phyloP scores from a whole-genome alignment of 2,329 filamentous ascomycete species.

The Zarea fungicola region DNA sequence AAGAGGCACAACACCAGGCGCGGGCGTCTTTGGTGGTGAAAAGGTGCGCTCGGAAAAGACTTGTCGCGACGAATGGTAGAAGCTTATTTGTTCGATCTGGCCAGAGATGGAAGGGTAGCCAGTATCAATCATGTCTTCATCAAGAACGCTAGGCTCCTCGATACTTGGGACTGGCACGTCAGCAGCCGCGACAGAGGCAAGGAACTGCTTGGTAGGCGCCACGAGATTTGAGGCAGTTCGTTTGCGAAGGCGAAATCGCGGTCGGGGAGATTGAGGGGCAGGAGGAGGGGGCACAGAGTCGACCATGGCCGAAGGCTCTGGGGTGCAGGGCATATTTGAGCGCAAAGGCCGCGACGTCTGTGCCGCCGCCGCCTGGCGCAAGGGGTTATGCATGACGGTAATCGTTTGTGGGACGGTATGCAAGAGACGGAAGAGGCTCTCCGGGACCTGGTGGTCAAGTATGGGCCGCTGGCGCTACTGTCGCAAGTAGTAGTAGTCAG shows the following conservation, averaged over 20 bases:
- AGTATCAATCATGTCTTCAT: slow-evolving; percentile 40
- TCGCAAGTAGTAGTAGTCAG: background rate
- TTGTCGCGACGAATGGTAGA: slow-evolving; percentile 22
- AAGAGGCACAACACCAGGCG: slow-evolving; percentile 39
- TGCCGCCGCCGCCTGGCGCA: slow-evolving; percentile 40
- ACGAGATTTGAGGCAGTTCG: slow-evolving; percentile 47
- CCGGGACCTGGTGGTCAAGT: background rate
- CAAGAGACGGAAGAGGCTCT: slow-evolving; percentile 1
- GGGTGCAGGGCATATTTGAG: slow-evolving; percentile 36
- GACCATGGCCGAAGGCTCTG: slow-evolving; percentile 40
- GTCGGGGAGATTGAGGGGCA: slow-evolving; percentile 36
- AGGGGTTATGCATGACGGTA: slow-evolving; percentile 22
- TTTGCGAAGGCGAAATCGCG: slow-evolving; percentile 50
- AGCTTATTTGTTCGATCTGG: slow-evolving; percentile 27
- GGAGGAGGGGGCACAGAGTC: slow-evolving; percentile 28
- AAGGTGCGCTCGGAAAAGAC: slow-evolving; percentile 37
- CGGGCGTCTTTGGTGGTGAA: slow-evolving; percentile 57
- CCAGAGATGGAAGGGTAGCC: slow-evolving; percentile 18
- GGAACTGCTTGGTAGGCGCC: slow-evolving; percentile 59
- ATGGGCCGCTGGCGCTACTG: slow-evolving; percentile 4
- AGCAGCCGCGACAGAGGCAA: slow-evolving; percentile 61
- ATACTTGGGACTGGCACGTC: slow-evolving; percentile 62
- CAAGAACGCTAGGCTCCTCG: slow-evolving; percentile 46
- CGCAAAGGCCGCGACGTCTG: slow-evolving; percentile 37
- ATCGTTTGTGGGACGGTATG: slow-evolving; percentile 3